Evolutionary conservation across 2,329 filamentous ascomycete species (phyloP), one percentile per base, ranked within the genome.

Genomic region (Colletotrichum chrysophilum): DNA sequence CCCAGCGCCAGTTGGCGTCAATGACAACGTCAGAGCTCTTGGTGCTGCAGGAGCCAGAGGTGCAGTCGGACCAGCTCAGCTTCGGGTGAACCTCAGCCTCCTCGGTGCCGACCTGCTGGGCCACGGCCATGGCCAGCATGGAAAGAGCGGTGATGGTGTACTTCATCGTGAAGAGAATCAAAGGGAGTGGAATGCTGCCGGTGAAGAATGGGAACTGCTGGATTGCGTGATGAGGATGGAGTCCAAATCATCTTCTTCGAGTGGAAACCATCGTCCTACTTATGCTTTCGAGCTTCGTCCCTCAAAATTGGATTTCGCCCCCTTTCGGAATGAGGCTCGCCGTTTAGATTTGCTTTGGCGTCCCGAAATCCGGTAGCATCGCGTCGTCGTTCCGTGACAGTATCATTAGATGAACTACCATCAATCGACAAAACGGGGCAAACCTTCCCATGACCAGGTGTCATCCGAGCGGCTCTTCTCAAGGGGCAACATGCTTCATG

Each of bases 1-100:
- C 80, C 88, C 87, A 89, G 68, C 87, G 86, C 87, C 87, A 89
- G 80, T 88, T 89, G 72, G 87, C 78, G 74, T 89, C 88, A 76
- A 89, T 80, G 55, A 88, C 86, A 43, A 89, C 83, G 30, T 84
- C 85, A 21, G 84, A 86, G 66, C 80, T 80, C 75, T 86, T 82
- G n/a, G 81, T 82, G 4, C 82, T 83, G 80, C 87, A 89, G 60
- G 58, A 74, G 36, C 72, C 78, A 38, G 73, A 74, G 26, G 78
- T 77, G 74, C 81, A 82, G 52, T 77, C 78, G 74, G 79, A 78
- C 80, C 80, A 81, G 55, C 72, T 78, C 56, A 81, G 65, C 72
- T 79, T 80, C 26, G 79, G 80, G 64, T 81, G 80, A 9, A 75
- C 78, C 74, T 81, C 80, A 5, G 77, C 62, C 48, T 80, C 73